Percentiles rank a stretch among this genome's conserved stretches.
Evolutionary conservation across 177 flowering plant genomes (phyloP).

Genomic region (Vitis hybrid): DNA sequence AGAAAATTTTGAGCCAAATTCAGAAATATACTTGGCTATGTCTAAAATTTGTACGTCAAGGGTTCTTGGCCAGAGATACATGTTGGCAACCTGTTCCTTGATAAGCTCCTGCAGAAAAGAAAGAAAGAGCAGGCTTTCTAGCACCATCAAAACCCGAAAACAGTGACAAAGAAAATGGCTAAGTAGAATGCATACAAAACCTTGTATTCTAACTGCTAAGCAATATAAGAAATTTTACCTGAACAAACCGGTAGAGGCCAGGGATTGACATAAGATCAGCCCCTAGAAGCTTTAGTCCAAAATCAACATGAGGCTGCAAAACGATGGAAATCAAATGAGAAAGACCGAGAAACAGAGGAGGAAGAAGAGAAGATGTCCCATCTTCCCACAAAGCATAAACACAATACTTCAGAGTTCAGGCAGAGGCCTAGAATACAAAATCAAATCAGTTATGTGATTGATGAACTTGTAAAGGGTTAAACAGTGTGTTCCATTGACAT

Average conservation of each 20-base stretch:
- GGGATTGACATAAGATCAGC: conserved; percentile 95
- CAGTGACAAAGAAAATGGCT: neutral
- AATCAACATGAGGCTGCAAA: conserved; percentile 91
- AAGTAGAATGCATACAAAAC: neutral
- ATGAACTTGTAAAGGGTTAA: neutral
- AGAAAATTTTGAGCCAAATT: neutral
- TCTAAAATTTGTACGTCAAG: conserved; percentile 82
- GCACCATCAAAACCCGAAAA: neutral
- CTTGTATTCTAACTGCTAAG: neutral
- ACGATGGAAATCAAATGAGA: conserved; percentile 8
- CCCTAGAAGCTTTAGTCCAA: conserved; percentile 81
- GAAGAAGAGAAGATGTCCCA: neutral
- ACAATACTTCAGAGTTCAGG: neutral
- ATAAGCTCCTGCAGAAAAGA: conserved; percentile 70
- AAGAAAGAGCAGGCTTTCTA: neutral
- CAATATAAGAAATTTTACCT: conserved; percentile 40
- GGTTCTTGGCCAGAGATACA: conserved; percentile 93
- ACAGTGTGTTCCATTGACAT: too few relatives aligned
- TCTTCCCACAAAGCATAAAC: neutral
- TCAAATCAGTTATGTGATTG: neutral
- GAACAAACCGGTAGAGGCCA: conserved; percentile 81
- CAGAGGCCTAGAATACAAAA: neutral
- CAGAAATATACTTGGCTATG: conserved; percentile 58
- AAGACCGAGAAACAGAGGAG: neutral
- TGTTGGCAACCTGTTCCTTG: conserved; percentile 91